These are phyloP conservation scores for Epicoccum sorghinum DNA, from an alignment of 2,329 filamentous ascomycete species.

Conservation along the genomic window DNA sequence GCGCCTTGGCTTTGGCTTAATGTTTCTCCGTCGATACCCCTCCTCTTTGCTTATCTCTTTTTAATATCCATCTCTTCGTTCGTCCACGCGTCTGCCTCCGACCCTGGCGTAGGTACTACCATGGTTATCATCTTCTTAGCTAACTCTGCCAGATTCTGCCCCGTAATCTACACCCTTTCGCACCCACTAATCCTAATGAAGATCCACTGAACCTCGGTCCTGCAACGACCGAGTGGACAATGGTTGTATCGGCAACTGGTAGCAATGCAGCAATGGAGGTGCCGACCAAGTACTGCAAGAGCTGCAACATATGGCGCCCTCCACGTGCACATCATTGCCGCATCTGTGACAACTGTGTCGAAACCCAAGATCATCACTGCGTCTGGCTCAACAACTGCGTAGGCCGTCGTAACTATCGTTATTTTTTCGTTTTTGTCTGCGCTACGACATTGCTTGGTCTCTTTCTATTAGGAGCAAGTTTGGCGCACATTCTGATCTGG, in stretches of 20 bases:
- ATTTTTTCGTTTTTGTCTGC: slow-evolving; percentile 91
- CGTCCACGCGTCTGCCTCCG: slow-evolving; percentile 86
- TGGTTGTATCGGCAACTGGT: slow-evolving; percentile 80
- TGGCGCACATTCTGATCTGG: slow-evolving; percentile 83
- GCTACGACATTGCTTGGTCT: slow-evolving; percentile 77
- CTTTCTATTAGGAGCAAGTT: slow-evolving; percentile 75
- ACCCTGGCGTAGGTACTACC: slow-evolving; percentile 78
- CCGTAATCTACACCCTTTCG: slow-evolving; percentile 87
- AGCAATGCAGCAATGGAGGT: slow-evolving; percentile 91
- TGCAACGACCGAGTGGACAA: slow-evolving; percentile 89
- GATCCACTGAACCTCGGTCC: slow-evolving; percentile 84
- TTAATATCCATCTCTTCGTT: slow-evolving; percentile 93
- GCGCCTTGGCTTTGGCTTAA: slow-evolving; percentile 86
- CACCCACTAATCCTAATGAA: slow-evolving; percentile 73
- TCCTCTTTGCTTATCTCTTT: slow-evolving; percentile 89
- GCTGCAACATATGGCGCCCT: slow-evolving; percentile 96
- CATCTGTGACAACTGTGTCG: slow-evolving; percentile 94
- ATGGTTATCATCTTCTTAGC: background rate
- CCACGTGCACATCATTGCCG: slow-evolving; percentile 96
- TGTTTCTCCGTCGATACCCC: slow-evolving; percentile 85
- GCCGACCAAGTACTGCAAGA: slow-evolving; percentile 96
- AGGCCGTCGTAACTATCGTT: slow-evolving; percentile 95
- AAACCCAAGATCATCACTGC: slow-evolving; percentile 97
- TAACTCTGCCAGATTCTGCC: slow-evolving; percentile 74
- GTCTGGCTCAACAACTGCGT: slow-evolving; percentile 99